Percentiles rank a stretch among this genome's conserved stretches.
Conservation (phyloP, 1,284 basidiomycete species). For the Puccinia sorghi region DNA sequence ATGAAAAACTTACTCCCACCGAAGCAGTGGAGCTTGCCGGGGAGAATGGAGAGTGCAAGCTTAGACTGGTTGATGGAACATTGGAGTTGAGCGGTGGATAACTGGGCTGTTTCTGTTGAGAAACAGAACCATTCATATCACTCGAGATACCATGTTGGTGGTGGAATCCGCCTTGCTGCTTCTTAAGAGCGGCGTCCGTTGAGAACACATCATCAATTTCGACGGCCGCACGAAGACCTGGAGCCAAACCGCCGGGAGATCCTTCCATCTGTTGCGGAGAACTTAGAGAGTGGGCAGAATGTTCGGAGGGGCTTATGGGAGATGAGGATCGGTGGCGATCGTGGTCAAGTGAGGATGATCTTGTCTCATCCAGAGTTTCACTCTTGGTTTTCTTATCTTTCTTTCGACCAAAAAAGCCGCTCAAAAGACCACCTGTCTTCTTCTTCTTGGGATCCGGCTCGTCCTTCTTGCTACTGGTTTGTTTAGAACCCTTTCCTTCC, state of each 20-base stretch:
- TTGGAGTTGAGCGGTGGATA: slow-evolving; percentile 50
- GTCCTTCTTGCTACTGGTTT: slow-evolving; percentile 23
- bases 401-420: slow-evolving; percentile 71
- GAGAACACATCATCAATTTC: slow-evolving; percentile 51
- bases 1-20: slow-evolving; percentile 13
- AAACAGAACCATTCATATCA: slow-evolving; percentile 52
- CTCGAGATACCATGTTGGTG: slow-evolving; percentile 67
- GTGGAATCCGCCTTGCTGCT: slow-evolving; percentile 84
- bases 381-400: slow-evolving; percentile 68
- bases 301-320: slow-evolving; percentile 49
- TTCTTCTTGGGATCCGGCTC: slow-evolving; percentile 65
- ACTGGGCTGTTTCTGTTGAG: not conserved
- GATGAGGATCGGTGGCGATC: slow-evolving; percentile 34
- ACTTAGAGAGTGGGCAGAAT: slow-evolving; percentile 53
- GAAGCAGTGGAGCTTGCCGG: slow-evolving; percentile 43
- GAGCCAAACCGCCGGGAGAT: slow-evolving; percentile 35
- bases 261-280: slow-evolving; percentile 55
- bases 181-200: slow-evolving; percentile 61
- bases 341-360: slow-evolving; percentile 46
- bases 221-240: slow-evolving; percentile 61
- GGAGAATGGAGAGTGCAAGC: slow-evolving; percentile 42
- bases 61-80: slow-evolving; percentile 24
- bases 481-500: slow-evolving; percentile 24
- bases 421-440: slow-evolving; percentile 68
- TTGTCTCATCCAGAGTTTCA: slow-evolving; percentile 57